A percentile compares a stretch with the other conserved stretches of the same genome.
Conservation (phyloP, 2,329 filamentous ascomycete species). For the Colletotrichum brevisporum region DNA sequence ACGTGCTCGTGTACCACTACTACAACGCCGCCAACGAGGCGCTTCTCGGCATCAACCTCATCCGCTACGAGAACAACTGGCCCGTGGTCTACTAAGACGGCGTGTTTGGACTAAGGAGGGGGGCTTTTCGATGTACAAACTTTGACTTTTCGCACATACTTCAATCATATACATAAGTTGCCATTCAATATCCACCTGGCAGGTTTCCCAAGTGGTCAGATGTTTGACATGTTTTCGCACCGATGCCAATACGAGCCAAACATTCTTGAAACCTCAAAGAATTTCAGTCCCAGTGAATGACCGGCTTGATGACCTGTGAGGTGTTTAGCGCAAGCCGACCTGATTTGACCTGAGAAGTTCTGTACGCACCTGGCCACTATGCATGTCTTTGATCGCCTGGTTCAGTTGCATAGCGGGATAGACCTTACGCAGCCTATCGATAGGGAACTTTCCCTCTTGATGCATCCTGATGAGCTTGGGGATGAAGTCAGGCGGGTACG, state of each 20-base stretch:
- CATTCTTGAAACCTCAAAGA: not conserved
- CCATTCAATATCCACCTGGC: too few species aligned
- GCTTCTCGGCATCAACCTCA: conserved; percentile 49
- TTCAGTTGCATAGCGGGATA: conserved; percentile 25
- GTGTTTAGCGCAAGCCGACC: not conserved
- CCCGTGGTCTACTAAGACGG: conserved; percentile 47
- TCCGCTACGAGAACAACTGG: conserved; percentile 48
- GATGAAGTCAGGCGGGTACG: conserved; percentile 25
- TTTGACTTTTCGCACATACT: too few species aligned
- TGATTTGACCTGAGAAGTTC: too few species aligned
- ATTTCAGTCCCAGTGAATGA: conserved; percentile 13
- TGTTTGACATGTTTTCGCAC: too few species aligned
- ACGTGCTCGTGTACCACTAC: conserved; percentile 51
- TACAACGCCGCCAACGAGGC: conserved; percentile 45
- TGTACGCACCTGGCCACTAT: conserved; percentile 14
- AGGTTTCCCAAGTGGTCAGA: too few species aligned
- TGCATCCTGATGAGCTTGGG: conserved; percentile 28
- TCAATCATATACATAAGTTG: too few species aligned
- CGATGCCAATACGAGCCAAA: not conserved
- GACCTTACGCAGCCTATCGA: conserved; percentile 12
- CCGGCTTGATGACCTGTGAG: conserved; percentile 27
- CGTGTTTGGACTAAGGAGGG: too few species aligned
- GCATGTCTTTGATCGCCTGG: conserved; percentile 34
- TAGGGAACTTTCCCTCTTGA: conserved; percentile 30
- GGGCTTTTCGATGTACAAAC: too few species aligned